A percentile compares a stretch with the other conserved stretches of the same genome.
These are phyloP conservation scores for Triticum urartu DNA, from an alignment of 176 grass and related monocot species.

Conservation along the genomic window DNA sequence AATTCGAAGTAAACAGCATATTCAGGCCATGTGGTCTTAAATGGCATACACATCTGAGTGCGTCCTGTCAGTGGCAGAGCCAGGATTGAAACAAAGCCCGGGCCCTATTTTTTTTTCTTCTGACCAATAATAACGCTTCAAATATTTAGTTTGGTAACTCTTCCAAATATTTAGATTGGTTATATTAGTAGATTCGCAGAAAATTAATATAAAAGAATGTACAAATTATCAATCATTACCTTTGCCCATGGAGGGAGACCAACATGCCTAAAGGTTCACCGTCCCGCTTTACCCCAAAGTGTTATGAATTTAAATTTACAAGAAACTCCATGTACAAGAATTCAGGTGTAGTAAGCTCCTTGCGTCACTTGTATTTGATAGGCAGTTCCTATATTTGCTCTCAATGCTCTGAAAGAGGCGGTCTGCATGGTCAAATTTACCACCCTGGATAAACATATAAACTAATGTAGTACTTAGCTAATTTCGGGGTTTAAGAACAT, in stretches of 20 bases:
- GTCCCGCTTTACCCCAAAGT: constrained; percentile 86
- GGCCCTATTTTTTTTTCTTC: too few species aligned
- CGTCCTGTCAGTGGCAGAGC: neutral
- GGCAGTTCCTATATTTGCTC: too few species aligned
- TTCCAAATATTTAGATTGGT: constrained; percentile 1
- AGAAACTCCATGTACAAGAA: constrained; percentile 45
- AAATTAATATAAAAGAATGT: neutral
- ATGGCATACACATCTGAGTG: neutral
- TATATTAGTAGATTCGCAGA: neutral
- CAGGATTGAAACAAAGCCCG: too few species aligned
- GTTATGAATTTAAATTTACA: constrained; percentile 85
- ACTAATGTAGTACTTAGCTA: too few species aligned
- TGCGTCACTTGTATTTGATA: too few species aligned
- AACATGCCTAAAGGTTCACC: constrained; percentile 89
- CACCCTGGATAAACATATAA: too few species aligned
- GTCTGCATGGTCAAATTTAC: too few species aligned
- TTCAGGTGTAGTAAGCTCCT: too few species aligned
- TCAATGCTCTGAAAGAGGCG: too few species aligned
- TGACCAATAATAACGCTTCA: neutral
- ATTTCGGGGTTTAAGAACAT: too few species aligned
- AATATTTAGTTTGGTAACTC: neutral
- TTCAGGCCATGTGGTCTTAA: neutral
- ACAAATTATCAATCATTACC: constrained; percentile 43
- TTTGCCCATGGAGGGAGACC: constrained; percentile 93
- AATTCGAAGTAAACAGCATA: neutral